These are phyloP conservation scores for Petunia axillaris DNA, from an alignment of 257 asterid species.

Conservation along the genomic window DNA sequence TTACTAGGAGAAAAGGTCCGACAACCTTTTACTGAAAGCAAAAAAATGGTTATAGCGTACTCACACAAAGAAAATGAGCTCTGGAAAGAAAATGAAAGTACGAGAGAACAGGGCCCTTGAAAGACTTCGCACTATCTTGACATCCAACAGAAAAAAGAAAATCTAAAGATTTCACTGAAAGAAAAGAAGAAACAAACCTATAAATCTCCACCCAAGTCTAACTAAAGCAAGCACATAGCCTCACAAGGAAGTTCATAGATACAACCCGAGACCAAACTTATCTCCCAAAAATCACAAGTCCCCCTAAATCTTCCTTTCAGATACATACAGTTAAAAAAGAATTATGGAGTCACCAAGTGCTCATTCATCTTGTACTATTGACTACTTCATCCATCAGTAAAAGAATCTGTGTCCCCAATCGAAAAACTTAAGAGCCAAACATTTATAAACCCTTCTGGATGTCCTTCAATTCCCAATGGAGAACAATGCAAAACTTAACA, in stretches of 20 bases:
- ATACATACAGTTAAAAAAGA: background rate
- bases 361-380: background rate
- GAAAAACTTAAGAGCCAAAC: background rate
- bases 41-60: too few relatives aligned
- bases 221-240: background rate
- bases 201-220: constrained; percentile 20
- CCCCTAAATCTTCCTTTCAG: background rate
- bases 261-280: constrained; percentile 5
- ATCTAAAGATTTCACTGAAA: background rate
- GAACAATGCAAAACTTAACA: constrained; percentile 12
- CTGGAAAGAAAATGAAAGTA: too few relatives aligned
- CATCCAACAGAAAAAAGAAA: too few relatives aligned
- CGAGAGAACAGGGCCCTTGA: too few relatives aligned
- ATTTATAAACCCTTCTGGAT: background rate
- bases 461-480: constrained; percentile 1
- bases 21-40: too few relatives aligned
- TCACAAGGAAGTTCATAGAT: background rate
- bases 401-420: background rate
- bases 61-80: too few relatives aligned
- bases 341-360: background rate
- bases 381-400: background rate
- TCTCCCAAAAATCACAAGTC: background rate
- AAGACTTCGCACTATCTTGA: too few relatives aligned
- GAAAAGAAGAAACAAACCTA: constrained; percentile 8
- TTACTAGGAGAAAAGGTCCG: too few relatives aligned